Percentiles rank a stretch among this genome's conserved stretches.
Evolutionary conservation across 768 basidiomycete genomes (phyloP).

Genomic region (Serendipita sp.): DNA sequence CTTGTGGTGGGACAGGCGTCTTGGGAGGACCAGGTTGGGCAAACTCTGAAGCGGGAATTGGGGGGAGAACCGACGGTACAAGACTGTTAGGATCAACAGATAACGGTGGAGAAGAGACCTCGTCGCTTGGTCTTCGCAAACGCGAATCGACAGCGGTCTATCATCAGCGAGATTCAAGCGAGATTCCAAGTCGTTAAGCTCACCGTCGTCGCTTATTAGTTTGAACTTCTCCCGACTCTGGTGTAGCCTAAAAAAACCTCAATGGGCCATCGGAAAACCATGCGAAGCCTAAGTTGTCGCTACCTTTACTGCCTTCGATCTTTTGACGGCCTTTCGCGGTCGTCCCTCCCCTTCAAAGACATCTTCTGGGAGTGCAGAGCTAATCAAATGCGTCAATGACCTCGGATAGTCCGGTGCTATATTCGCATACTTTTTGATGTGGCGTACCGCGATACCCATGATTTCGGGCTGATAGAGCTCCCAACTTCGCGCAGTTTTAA

Average conservation of each 20-base stretch:
- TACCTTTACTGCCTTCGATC: not conserved
- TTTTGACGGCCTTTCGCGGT: slow-evolving; percentile 45
- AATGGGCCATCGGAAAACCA: not conserved
- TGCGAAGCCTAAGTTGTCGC: not conserved
- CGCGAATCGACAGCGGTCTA: not conserved
- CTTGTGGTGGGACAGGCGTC: not conserved
- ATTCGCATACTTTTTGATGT: slow-evolving; percentile 65
- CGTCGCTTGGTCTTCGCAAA: not conserved
- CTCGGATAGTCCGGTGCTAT: not conserved
- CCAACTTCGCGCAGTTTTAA: slow-evolving; percentile 87
- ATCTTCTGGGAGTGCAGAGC: slow-evolving; percentile 61
- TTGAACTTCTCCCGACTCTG: not conserved
- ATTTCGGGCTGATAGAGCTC: slow-evolving; percentile 80
- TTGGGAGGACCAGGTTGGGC: not conserved
- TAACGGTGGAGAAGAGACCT: not conserved
- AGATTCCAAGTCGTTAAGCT: not conserved
- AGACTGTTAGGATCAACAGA: not conserved
- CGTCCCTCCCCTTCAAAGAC: slow-evolving; percentile 73
- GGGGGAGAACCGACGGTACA: not conserved
- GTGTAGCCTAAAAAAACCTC: not conserved
- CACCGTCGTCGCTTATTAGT: not conserved
- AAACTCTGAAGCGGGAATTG: not conserved
- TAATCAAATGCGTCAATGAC: slow-evolving; percentile 19
- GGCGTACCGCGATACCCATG: slow-evolving; percentile 89
- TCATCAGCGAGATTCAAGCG: not conserved